phyloP scores from a whole-genome alignment of 2,329 filamentous ascomycete genomes.

The Ophiostoma tasmaniense region DNA sequence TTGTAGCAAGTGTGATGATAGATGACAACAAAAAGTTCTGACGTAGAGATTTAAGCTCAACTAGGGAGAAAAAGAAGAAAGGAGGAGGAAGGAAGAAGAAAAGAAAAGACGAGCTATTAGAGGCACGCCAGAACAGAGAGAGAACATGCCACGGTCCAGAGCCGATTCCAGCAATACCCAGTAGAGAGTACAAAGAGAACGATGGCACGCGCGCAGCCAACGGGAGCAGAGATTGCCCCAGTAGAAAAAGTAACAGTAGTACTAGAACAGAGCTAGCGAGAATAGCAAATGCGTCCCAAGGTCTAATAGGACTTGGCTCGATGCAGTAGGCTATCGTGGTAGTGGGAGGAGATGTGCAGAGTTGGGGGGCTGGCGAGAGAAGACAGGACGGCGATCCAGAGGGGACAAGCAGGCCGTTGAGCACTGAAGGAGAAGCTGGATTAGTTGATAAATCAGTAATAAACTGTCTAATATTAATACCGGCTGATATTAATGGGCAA shows the following conservation, averaged over 20 bases:
- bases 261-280: neutral
- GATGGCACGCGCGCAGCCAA: slow-evolving; percentile 11
- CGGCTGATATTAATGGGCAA: neutral
- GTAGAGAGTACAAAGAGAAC: slow-evolving; percentile 3
- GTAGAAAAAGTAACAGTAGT: neutral
- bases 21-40: neutral
- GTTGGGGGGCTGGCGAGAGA: neutral
- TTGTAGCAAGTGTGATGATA: neutral
- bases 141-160: neutral
- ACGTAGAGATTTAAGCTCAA: neutral
- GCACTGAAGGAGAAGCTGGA: neutral
- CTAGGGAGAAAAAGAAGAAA: neutral
- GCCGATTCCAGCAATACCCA: neutral
- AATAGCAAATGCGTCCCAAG: neutral
- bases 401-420: neutral
- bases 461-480: neutral
- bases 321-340: neutral
- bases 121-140: too few species aligned
- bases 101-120: neutral
- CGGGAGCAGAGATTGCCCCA: neutral
- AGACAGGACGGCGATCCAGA: neutral
- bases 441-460: neutral
- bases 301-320: slow-evolving; percentile 12
- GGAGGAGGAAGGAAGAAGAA: neutral
- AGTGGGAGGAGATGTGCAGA: neutral